Conservation (phyloP, 2,329 filamentous ascomycete species). For the Calonectria naviculata region DNA sequence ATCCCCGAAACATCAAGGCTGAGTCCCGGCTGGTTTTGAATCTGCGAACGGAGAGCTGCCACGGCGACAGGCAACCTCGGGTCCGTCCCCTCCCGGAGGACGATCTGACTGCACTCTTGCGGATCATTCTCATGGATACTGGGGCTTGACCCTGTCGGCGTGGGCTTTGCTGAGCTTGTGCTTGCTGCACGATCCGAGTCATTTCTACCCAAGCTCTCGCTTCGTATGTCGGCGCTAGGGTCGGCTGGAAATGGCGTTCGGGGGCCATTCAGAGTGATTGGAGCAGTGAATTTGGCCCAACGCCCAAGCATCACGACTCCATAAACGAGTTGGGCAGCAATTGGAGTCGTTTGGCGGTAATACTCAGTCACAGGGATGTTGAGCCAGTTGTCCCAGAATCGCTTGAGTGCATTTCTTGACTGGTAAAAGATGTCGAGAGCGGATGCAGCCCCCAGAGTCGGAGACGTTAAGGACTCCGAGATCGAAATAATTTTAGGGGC, state of each 20-base stretch:
- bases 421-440: slow-evolving; percentile 62
- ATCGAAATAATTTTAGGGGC: slow-evolving; percentile 52
- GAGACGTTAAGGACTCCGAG: slow-evolving; percentile 54
- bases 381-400: slow-evolving; percentile 62
- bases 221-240: slow-evolving; percentile 32
- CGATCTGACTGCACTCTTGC: slow-evolving; percentile 28
- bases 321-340: slow-evolving; percentile 60
- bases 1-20: slow-evolving; percentile 57
- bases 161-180: slow-evolving; percentile 12
- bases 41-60: slow-evolving; percentile 52
- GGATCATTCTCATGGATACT: slow-evolving; percentile 21
- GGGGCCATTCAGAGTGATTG: slow-evolving; percentile 42
- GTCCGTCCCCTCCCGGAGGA: slow-evolving; percentile 46
- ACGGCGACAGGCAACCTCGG: slow-evolving; percentile 53
- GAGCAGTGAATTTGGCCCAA: slow-evolving; percentile 60
- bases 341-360: slow-evolving; percentile 57
- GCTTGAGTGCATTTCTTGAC: slow-evolving; percentile 57
- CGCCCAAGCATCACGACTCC: slow-evolving; percentile 62
- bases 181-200: slow-evolving; percentile 37
- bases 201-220: slow-evolving; percentile 30
- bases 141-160: slow-evolving; percentile 19
- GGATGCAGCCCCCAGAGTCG: slow-evolving; percentile 50
- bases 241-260: slow-evolving; percentile 40
- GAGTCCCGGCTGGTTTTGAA: slow-evolving; percentile 57
- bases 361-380: slow-evolving; percentile 55